Base-by-base conservation (phyloP, 129 eudicot species). In the Pulicaria dysenterica region DNA sequence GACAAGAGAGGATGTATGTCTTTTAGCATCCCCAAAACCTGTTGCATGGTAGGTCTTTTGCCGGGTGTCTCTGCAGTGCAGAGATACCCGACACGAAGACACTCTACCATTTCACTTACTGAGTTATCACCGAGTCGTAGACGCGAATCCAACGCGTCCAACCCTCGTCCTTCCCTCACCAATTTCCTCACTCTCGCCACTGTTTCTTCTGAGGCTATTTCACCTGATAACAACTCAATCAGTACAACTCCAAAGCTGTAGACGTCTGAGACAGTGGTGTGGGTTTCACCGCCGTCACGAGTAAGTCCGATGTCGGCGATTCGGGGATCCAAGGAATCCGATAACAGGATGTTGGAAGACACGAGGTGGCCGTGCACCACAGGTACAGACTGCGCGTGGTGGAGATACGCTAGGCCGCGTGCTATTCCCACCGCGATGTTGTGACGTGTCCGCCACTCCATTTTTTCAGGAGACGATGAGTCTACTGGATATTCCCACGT, bases 371-470 rank as follows among this genome's bases (percentile, higher is more conserved):
- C 97, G 42, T 95, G 99, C 40, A 86, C 96, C 55, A 88, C 76
- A 1, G 99, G 99, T 45, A 68, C 76, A 38, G 99, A 90, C 59
- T 76, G 88, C 36, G 91, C 97, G 39, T 95, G 99, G 84, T 95
- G 99, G 57, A 95, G 97, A 59, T 85, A 95, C 13, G 99, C 97
- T 2, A 95, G 84, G n/a, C 97, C 99, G 24, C 99, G 97, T 6
- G 99, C 97, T 54, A 91, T 84, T 7, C 99, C 99, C 6, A 95
- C 85, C 0, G 99, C 99, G 10, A 95, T 91, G 43, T 85, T 86
- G 83, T 95, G 99, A 78, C 99, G 97, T 80, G 88, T 82, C 68
- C 76, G 87, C 99, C 99, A 95, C 38, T 88, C 95, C 68, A 85
- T 31, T 57, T 86, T 84, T 66, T 81, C 91, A 0, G 95, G 88